phyloP scores from a whole-genome alignment of 495 filamentous ascomycete genomes.

The Tuber magnatum region DNA sequence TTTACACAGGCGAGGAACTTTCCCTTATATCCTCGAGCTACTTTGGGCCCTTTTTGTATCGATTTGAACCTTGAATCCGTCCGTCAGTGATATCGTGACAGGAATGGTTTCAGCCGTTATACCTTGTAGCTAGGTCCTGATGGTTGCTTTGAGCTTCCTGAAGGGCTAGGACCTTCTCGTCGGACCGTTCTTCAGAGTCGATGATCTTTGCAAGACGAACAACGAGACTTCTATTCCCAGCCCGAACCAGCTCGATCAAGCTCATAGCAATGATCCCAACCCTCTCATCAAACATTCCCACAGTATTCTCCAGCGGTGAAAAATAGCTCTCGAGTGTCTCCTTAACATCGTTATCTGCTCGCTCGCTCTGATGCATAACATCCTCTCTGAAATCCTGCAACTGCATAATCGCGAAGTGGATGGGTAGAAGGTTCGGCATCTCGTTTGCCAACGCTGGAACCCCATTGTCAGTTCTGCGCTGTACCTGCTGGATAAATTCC shows the following conservation, averaged over 20 bases:
- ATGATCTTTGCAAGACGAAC: slow-evolving; percentile 86
- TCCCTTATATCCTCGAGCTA: slow-evolving; percentile 91
- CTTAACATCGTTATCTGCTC: slow-evolving; percentile 64
- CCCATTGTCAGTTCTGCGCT: slow-evolving; percentile 9
- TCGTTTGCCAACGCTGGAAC: slow-evolving; percentile 51
- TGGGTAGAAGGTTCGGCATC: slow-evolving; percentile 80
- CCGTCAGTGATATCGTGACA: not conserved
- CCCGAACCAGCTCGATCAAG: slow-evolving; percentile 73
- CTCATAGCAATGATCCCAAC: slow-evolving; percentile 81
- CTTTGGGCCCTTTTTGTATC: slow-evolving; percentile 83
- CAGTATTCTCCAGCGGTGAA: slow-evolving; percentile 70
- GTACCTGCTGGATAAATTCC: not conserved
- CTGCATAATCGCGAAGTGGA: slow-evolving; percentile 86
- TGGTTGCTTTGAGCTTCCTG: slow-evolving; percentile 93
- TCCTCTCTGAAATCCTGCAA: slow-evolving; percentile 89
- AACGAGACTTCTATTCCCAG: slow-evolving; percentile 78
- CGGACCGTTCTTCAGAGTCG: slow-evolving; percentile 91
- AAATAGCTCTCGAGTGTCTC: slow-evolving; percentile 83
- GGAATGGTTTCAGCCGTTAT: not conserved
- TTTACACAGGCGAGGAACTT: slow-evolving; percentile 80
- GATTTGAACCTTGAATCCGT: slow-evolving; percentile 66
- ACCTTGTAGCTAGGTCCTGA: slow-evolving; percentile 71
- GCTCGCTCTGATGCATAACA: slow-evolving; percentile 86
- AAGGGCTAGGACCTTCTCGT: slow-evolving; percentile 78
- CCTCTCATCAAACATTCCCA: slow-evolving; percentile 93